These are phyloP conservation scores for Afroboletus lepidellus DNA, from an alignment of 1,284 basidiomycete genomes.

Conservation along the genomic window DNA sequence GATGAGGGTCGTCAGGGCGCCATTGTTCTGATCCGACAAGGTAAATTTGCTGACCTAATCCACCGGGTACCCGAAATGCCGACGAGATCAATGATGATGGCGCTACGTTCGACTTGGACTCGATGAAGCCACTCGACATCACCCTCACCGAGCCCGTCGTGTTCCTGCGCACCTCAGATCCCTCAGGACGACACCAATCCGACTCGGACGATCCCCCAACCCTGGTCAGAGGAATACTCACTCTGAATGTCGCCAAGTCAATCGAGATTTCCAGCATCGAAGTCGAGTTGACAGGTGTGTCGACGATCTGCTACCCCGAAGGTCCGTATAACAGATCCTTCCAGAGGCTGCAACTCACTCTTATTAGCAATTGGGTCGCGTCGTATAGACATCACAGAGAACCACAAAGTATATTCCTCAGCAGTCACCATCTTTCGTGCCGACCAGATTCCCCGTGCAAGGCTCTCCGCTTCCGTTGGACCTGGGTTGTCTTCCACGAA, in stretches of 20 bases:
- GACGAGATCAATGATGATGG: too few relatives aligned
- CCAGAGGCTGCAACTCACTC: neutral
- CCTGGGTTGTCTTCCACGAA: constrained; percentile 54
- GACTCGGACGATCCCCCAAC: constrained; percentile 52
- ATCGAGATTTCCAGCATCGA: constrained; percentile 86
- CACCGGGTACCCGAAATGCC: too few relatives aligned
- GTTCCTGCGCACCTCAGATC: constrained; percentile 61
- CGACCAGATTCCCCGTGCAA: constrained; percentile 31
- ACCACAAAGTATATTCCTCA: constrained; percentile 74
- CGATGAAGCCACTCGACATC: constrained; percentile 51
- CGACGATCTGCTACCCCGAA: constrained; percentile 75
- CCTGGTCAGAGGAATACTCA: constrained; percentile 83
- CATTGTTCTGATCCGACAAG: neutral
- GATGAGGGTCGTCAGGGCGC: neutral
- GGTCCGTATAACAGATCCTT: constrained; percentile 45
- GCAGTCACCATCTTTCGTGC: constrained; percentile 77
- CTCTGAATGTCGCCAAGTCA: constrained; percentile 78
- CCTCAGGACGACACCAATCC: constrained; percentile 28
- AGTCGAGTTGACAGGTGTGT: constrained; percentile 73
- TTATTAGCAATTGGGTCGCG: constrained; percentile 71
- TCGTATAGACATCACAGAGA: constrained; percentile 77
- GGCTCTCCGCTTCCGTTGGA: constrained; percentile 75
- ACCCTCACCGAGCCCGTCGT: constrained; percentile 82
- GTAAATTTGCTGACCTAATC: too few relatives aligned
- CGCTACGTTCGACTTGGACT: constrained; percentile 21